Evolutionary conservation across 1,284 basidiomycete genomes (phyloP).

Genomic region (Wolfiporia cocos): DNA sequence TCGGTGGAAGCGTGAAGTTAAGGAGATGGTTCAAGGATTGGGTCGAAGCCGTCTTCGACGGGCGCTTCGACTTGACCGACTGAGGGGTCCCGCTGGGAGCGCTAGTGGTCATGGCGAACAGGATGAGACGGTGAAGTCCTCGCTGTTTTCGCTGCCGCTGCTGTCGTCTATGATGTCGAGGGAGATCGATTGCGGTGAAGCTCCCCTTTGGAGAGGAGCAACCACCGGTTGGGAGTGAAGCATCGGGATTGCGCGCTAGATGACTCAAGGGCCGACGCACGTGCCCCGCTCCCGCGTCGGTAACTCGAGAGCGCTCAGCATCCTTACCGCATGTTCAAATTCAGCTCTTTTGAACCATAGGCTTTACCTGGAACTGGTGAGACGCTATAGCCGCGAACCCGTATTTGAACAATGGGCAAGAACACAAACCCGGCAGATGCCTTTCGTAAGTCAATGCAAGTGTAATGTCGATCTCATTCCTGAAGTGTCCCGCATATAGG

Average conservation of each 20-base stretch:
- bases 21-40: conserved; percentile 74
- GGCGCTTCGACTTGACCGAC: conserved; percentile 41
- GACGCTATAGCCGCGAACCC: no score
- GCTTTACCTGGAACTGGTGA: no score
- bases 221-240: conserved; percentile 12
- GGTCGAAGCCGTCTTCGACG: conserved; percentile 58
- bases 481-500: conserved; percentile 37
- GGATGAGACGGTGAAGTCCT: conserved; percentile 23
- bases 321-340: no score
- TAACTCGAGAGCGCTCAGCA: background rate
- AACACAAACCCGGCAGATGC: conserved; percentile 82
- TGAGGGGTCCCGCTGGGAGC: conserved; percentile 14
- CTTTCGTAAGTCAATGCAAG: conserved; percentile 48
- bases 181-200: conserved; percentile 10
- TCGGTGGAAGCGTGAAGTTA: conserved; percentile 80
- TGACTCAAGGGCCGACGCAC: conserved; percentile 26
- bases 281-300: conserved; percentile 20
- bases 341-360: no score
- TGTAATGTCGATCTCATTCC: background rate
- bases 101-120: conserved; percentile 26
- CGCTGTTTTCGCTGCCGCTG: conserved; percentile 14
- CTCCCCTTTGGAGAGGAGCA: conserved; percentile 22
- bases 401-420: conserved; percentile 43
- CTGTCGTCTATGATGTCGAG: conserved; percentile 3
- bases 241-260: conserved; percentile 9